Evolutionary conservation across 2,329 filamentous ascomycete genomes (phyloP).

Genomic region (Exophiala mesophila): DNA sequence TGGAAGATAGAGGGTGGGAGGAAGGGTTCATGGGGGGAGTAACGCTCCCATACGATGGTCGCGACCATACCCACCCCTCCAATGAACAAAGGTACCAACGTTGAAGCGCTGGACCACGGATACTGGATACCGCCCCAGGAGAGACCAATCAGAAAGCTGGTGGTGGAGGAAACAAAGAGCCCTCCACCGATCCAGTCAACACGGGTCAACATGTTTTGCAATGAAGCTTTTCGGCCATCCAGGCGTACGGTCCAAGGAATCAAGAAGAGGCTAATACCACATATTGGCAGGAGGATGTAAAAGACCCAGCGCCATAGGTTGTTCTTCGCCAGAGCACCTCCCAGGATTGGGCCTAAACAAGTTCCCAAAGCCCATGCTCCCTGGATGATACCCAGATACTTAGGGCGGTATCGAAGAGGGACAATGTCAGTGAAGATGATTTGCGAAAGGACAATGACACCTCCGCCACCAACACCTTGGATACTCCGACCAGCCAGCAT

Average conservation of each 20-base stretch:
- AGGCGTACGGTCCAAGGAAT: slow-evolving; percentile 33
- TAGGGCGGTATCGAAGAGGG: slow-evolving; percentile 30
- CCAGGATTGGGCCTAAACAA: slow-evolving; percentile 33
- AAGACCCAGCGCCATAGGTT: slow-evolving; percentile 32
- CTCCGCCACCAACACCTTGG: slow-evolving; percentile 50
- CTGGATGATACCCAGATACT: slow-evolving; percentile 31
- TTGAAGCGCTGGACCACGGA: slow-evolving; percentile 37
- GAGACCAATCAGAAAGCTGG: slow-evolving; percentile 37
- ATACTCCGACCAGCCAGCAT: slow-evolving; percentile 54
- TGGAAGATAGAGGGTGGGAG: slow-evolving; percentile 36
- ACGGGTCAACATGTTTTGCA: slow-evolving; percentile 28
- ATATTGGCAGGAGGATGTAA: slow-evolving; percentile 40
- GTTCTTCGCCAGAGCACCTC: slow-evolving; percentile 35
- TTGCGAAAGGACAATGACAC: slow-evolving; percentile 41
- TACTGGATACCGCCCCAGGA: slow-evolving; percentile 40
- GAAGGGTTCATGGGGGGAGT: slow-evolving; percentile 33
- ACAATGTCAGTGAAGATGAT: slow-evolving; percentile 49
- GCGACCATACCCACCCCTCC: slow-evolving; percentile 31
- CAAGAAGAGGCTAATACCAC: slow-evolving; percentile 22
- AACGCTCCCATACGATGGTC: slow-evolving; percentile 37
- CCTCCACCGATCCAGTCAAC: slow-evolving; percentile 42
- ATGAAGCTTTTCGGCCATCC: slow-evolving; percentile 15
- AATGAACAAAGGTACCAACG: slow-evolving; percentile 36
- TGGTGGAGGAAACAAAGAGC: slow-evolving; percentile 36
- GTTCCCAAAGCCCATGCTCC: slow-evolving; percentile 31